Evolutionary conservation across 495 filamentous ascomycete species (phyloP), one percentile per base, ranked within the genome.

Genomic region (Neurospora africana): DNA sequence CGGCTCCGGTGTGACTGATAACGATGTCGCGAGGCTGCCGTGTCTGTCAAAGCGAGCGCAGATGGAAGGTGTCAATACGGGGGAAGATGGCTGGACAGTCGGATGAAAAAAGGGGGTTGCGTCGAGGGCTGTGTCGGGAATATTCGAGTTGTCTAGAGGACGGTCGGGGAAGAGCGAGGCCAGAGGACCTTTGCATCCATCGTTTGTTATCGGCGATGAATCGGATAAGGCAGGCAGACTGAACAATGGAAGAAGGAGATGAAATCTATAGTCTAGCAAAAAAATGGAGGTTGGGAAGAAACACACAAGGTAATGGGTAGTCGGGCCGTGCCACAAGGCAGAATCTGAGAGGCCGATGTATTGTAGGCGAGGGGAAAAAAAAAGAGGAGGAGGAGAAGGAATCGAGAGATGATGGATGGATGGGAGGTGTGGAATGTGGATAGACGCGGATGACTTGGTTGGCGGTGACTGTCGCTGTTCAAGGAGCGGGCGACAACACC

Each of bases 141-240:
- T 30, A 21, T 33, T 35, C 41, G 41, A 35, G 69, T 70, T 70
- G n/a, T 41, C 30, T 70, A 47, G 6, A 36, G 30, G 41, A 70
- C 19, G 69, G 39, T n/a, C 30, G 23, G 37, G 41, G 27, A 65
- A 65, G 1, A 70, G 73, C 73, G 72, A 72, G 71, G 53, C 61
- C 53, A 74, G 71, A 73, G 73, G 76, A 72, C 72, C 65, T 74
- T 71, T 71, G 75, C 74, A 75, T 78, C 78, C 78, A 80, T 79
- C 37, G 70, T 79, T 74, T 47, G 73, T 65, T 21, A 40, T 68
- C 61, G 76, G 44, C 53, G 27, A 65, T 19, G 27, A 65, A 27
- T 65, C 53, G 53, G 27, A 65, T 65, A 65, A 65, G 53, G 53
- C 53, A 61, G 53, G 30, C 11, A 61, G 23, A 58, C 21, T 15